These are phyloP conservation scores for Magnolia sinica DNA, from an alignment of 164 flowering plant species.

Conservation along the genomic window DNA sequence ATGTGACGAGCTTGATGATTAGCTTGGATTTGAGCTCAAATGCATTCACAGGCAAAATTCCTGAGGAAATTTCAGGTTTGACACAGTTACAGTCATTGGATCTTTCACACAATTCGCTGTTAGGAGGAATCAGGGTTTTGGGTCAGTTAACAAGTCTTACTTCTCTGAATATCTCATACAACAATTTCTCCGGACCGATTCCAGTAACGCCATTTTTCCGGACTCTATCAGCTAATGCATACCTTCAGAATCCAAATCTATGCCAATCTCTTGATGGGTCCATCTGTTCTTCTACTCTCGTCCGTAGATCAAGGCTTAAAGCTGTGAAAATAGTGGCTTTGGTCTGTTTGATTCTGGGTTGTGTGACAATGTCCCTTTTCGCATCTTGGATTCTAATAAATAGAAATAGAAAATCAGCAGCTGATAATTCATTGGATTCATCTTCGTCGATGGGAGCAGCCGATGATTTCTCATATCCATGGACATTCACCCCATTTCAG, in stretches of 20 bases:
- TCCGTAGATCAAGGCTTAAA: conserved; percentile 36
- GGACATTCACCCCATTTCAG: conserved; percentile 94
- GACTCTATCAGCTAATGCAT: conserved; percentile 56
- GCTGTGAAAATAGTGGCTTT: conserved; percentile 62
- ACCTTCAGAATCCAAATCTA: conserved; percentile 51
- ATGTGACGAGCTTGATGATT: conserved; percentile 72
- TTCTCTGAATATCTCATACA: conserved; percentile 74
- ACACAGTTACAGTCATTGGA: conserved; percentile 83
- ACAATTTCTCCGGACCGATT: conserved; percentile 91
- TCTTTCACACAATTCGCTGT: conserved; percentile 64
- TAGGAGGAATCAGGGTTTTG: conserved; percentile 59
- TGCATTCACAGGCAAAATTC: conserved; percentile 64
- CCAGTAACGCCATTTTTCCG: conserved; percentile 81
- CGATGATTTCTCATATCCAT: conserved; percentile 93
- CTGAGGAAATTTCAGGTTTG: conserved; percentile 60
- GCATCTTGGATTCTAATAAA: conserved; percentile 59
- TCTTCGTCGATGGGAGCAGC: conserved; percentile 25
- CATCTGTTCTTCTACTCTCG: conserved; percentile 54
- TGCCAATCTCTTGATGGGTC: conserved; percentile 73
- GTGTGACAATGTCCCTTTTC: conserved; percentile 42
- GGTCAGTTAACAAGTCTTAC: conserved; percentile 72
- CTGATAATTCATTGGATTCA: conserved; percentile 42
- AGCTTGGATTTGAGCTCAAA: conserved; percentile 80
- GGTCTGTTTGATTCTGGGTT: conserved; percentile 47
- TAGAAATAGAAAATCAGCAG: conserved; percentile 42